Percentiles rank a stretch among this genome's conserved stretches.
Conservation (phyloP, 305 asterid species). For the Fraxinus dipetala region DNA sequence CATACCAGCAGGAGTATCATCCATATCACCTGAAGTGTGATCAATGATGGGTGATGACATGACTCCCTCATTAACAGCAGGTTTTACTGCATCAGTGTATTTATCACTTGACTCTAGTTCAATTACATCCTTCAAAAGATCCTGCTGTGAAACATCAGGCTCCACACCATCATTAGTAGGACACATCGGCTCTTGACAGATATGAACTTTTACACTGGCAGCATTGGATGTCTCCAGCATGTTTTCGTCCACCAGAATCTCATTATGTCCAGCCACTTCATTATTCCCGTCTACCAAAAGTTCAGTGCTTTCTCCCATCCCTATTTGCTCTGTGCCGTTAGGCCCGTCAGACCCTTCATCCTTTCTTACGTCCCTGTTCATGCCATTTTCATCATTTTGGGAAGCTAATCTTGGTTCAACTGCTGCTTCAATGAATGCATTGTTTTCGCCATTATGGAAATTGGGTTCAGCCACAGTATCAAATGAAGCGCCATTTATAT, state of each 20-base stretch:
- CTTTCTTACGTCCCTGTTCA: slow-evolving; percentile 17
- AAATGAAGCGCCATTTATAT: slow-evolving; percentile 30
- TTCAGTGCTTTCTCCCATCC: slow-evolving; percentile 24
- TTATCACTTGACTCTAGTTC: slow-evolving; percentile 33
- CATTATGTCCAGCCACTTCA: slow-evolving; percentile 31
- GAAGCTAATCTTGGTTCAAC: slow-evolving; percentile 19
- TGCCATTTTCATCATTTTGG: slow-evolving; percentile 33
- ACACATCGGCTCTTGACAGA: slow-evolving; percentile 27
- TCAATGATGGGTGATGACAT: slow-evolving; percentile 24
- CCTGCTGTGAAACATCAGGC: slow-evolving; percentile 30
- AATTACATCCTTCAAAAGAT: slow-evolving; percentile 33
- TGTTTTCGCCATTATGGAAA: slow-evolving; percentile 18
- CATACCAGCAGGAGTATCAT: slow-evolving; percentile 30
- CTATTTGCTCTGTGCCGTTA: slow-evolving; percentile 25
- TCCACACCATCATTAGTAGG: slow-evolving; percentile 25
- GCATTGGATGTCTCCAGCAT: slow-evolving; percentile 32
- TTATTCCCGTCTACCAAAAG: slow-evolving; percentile 27
- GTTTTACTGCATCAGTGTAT: slow-evolving; percentile 29
- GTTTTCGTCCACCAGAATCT: slow-evolving; percentile 31
- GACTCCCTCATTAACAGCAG: slow-evolving; percentile 21
- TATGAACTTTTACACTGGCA: slow-evolving; percentile 24
- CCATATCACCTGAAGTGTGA: slow-evolving; percentile 32
- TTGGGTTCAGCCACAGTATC: slow-evolving; percentile 31
- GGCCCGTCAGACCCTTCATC: slow-evolving; percentile 28
- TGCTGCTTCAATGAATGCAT: slow-evolving; percentile 28